phyloP scores from a whole-genome alignment of 202 grass and related monocot species.

The Digitaria exilis region DNA sequence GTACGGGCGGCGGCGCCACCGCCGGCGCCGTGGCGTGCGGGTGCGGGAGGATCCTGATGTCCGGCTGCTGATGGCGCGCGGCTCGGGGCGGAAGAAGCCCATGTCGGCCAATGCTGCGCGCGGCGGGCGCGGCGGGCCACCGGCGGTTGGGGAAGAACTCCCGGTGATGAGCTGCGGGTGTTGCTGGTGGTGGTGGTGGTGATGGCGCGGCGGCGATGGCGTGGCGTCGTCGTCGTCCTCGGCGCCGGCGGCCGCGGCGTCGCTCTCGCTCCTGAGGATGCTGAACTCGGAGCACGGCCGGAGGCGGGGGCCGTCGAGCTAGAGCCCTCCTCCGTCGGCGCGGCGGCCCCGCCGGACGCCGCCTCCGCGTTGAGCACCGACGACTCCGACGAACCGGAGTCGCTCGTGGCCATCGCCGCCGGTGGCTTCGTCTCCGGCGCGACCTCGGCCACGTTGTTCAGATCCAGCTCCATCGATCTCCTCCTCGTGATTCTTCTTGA shows the following conservation, averaged over 20 bases:
- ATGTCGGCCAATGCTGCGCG: constrained; percentile 59
- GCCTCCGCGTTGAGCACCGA: constrained; percentile 82
- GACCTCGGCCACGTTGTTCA: constrained; percentile 65
- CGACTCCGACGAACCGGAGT: constrained; percentile 78
- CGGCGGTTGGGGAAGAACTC: constrained; percentile 64
- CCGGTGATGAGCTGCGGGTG: constrained; percentile 52
- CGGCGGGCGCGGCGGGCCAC: neutral
- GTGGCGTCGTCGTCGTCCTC: constrained; percentile 39
- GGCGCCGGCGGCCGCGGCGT: constrained; percentile 28
- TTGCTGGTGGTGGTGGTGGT: neutral
- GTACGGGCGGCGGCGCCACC: constrained; percentile 33
- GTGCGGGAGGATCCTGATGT: constrained; percentile 43
- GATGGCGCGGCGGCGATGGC: constrained; percentile 30
- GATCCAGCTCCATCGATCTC: constrained; percentile 78
- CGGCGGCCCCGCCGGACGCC: constrained; percentile 24
- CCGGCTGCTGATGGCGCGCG: constrained; percentile 23
- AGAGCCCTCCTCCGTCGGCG: constrained; percentile 64
- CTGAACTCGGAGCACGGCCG: constrained; percentile 64
- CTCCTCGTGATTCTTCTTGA: neutral
- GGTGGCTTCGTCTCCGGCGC: constrained; percentile 44
- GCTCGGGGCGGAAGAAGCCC: constrained; percentile 54
- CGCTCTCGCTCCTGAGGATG: constrained; percentile 64
- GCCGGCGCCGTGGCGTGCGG: neutral
- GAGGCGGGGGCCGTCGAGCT: constrained; percentile 54
- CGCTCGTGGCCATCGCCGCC: constrained; percentile 36